Conservation (phyloP, 495 filamentous ascomycete genomes). For the Penicillium parvum region DNA sequence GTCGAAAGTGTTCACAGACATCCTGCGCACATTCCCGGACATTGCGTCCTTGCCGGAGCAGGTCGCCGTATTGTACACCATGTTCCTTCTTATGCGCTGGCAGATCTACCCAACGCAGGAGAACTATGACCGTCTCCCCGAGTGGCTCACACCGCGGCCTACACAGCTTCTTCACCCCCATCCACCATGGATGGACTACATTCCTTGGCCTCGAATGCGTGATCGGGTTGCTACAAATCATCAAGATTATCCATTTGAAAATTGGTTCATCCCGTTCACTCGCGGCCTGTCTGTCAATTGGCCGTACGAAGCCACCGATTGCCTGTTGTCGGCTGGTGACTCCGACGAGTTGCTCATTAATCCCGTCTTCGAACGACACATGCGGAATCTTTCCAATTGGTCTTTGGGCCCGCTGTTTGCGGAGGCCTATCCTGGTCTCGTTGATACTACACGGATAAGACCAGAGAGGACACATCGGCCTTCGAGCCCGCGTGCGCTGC, state of each 20-base stretch:
- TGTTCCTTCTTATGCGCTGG: slow-evolving; percentile 85
- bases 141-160: slow-evolving; percentile 58
- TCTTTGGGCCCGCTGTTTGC: slow-evolving; percentile 66
- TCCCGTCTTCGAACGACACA: slow-evolving; percentile 72
- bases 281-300: slow-evolving; percentile 69
- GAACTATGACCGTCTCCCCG: slow-evolving; percentile 67
- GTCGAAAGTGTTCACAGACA: slow-evolving; percentile 78
- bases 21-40: slow-evolving; percentile 68
- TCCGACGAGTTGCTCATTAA: slow-evolving; percentile 65
- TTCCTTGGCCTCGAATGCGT: slow-evolving; percentile 72
- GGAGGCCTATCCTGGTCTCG: slow-evolving; percentile 55
- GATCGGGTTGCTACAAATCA: slow-evolving; percentile 52
- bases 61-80: slow-evolving; percentile 70
- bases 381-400: slow-evolving; percentile 68
- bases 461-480: slow-evolving; percentile 9
- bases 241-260: slow-evolving; percentile 58
- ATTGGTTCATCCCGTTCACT: slow-evolving; percentile 77
- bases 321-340: slow-evolving; percentile 51
- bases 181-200: slow-evolving; percentile 72
- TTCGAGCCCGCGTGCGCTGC: not conserved
- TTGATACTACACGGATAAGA: slow-evolving; percentile 49
- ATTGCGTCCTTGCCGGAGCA: slow-evolving; percentile 67
- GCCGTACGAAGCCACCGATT: slow-evolving; percentile 66
- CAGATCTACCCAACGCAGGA: slow-evolving; percentile 67
- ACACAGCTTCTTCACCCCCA: slow-evolving; percentile 60